phyloP scores from a whole-genome alignment of 2,329 filamentous ascomycete species.

The Penicillium verrucosum region DNA sequence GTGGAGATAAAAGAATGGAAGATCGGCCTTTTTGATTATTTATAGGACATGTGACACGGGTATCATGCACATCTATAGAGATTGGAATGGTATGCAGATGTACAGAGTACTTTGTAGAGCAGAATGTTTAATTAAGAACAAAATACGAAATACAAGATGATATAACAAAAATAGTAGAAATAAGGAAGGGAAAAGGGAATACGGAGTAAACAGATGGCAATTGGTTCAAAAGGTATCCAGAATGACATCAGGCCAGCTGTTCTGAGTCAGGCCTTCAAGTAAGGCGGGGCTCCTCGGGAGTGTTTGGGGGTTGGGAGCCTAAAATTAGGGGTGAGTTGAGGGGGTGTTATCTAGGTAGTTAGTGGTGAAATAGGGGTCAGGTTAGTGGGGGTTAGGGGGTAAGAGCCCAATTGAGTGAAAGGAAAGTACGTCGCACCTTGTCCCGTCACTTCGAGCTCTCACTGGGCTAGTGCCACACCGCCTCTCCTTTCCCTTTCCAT shows the following conservation, averaged over 20 bases:
- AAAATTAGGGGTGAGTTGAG: neutral
- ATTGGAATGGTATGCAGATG: neutral
- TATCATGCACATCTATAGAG: neutral
- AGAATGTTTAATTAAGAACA: neutral
- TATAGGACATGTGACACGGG: neutral
- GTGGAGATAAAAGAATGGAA: constrained; percentile 17
- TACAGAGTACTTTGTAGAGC: neutral
- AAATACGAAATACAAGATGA: neutral
- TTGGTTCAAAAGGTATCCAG: constrained; percentile 13
- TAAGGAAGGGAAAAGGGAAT: neutral
- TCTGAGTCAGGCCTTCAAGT: constrained; percentile 2
- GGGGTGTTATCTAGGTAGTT: no score
- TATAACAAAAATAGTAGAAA: neutral
- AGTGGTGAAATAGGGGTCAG: neutral
- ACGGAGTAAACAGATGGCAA: neutral
- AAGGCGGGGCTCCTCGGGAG: neutral
- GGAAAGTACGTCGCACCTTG: neutral
- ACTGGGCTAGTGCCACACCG: constrained; percentile 21
- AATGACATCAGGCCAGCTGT: constrained; percentile 24
- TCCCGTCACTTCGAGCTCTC: neutral
- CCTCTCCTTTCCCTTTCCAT: constrained; percentile 23
- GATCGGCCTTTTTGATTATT: constrained; percentile 7
- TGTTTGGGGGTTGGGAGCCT: neutral
- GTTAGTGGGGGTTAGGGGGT: neutral
- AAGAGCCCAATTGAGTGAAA: neutral